Evolutionary conservation across 257 asterid species (phyloP).

Genomic region (Nicotiana paniculata): DNA sequence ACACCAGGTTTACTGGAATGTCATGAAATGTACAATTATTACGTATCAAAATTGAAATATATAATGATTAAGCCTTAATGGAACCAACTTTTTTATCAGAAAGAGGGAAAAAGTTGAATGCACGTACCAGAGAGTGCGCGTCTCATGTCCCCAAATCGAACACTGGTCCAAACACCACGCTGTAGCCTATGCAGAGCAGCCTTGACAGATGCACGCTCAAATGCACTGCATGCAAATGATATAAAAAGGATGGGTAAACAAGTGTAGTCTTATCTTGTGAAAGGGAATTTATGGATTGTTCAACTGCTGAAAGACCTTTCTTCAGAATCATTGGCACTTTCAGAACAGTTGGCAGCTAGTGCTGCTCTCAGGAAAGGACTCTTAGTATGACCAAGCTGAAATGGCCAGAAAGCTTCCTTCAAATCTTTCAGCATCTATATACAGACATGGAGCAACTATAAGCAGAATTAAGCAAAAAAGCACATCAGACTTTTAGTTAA

Average conservation of each 20-base stretch:
- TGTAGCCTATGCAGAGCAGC: conserved; percentile 79
- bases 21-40: neutral
- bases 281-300: neutral
- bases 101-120: neutral
- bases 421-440: conserved; percentile 63
- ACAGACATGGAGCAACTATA: neutral
- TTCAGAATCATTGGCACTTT: conserved; percentile 27
- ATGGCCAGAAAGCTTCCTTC: conserved; percentile 83
- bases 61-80: neutral
- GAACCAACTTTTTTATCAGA: neutral
- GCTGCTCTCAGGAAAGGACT: conserved; percentile 84
- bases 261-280: neutral
- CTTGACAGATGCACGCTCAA: conserved; percentile 74
- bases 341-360: conserved; percentile 62
- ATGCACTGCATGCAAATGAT: conserved; percentile 36
- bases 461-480: neutral
- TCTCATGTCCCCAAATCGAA: conserved; percentile 76
- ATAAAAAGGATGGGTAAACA: neutral
- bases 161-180: conserved; percentile 91
- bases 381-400: conserved; percentile 50
- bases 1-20: neutral
- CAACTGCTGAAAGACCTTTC: conserved; percentile 36
- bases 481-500: neutral
- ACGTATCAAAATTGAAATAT: neutral
- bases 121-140: conserved; percentile 72